Evolutionary conservation across 441 rosid species (phyloP).

Genomic region (Cnidoscolus chayamansa): DNA sequence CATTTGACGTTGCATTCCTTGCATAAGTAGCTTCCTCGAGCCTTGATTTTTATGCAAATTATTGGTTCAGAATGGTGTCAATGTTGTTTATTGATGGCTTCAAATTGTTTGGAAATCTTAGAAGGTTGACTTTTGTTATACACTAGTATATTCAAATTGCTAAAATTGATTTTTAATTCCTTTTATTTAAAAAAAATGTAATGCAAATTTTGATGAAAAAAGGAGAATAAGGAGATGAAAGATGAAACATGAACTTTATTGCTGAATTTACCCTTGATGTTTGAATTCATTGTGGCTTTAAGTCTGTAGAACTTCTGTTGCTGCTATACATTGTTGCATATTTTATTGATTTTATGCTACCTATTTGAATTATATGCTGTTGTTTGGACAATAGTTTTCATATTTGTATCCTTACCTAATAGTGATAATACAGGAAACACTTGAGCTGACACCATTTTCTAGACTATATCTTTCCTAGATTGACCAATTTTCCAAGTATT

Average conservation of each 20-base stretch:
- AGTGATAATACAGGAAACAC: neutral
- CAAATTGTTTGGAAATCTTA: neutral
- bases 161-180: neutral
- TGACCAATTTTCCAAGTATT: neutral
- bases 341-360: neutral
- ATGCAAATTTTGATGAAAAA: neutral
- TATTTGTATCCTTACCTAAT: neutral
- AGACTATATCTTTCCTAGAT: no score
- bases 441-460: neutral
- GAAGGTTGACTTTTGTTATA: neutral
- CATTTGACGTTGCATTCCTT: neutral
- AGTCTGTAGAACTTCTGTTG: neutral
- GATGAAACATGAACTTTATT: neutral
- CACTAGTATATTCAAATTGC: neutral
- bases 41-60: neutral
- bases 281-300: neutral
- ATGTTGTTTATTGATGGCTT: constrained; percentile 4
- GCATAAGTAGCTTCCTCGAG: neutral
- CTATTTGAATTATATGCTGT: neutral
- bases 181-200: neutral
- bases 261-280: neutral
- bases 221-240: neutral
- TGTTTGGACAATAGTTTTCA: neutral
- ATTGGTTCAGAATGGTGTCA: neutral
- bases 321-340: neutral